A percentile compares a stretch with the other conserved stretches of the same genome.
These are phyloP conservation scores for Myrica gale DNA, from an alignment of 306 rosid species.

Conservation along the genomic window DNA sequence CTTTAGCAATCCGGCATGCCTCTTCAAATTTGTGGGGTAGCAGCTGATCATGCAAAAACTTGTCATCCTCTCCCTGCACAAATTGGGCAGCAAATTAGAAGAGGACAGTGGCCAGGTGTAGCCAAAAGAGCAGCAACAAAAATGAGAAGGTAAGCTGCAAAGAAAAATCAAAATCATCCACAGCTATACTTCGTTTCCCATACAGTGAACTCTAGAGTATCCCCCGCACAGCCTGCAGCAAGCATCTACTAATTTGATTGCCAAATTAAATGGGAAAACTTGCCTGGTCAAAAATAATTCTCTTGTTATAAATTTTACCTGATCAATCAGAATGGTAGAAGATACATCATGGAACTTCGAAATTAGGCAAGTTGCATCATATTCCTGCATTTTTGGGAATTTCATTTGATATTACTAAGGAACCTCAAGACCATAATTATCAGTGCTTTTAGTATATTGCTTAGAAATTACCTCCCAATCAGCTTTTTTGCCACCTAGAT, in stretches of 20 bases:
- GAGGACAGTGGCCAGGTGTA: background rate
- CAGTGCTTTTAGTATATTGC: slow-evolving; percentile 13
- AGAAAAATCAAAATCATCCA: background rate
- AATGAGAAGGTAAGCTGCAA: background rate
- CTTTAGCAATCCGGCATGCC: slow-evolving; percentile 69
- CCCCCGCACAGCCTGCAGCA: background rate
- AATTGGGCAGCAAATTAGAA: slow-evolving; percentile 5
- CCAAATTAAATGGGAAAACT: background rate
- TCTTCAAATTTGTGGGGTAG: slow-evolving; percentile 75
- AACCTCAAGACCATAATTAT: background rate
- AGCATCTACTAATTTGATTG: background rate
- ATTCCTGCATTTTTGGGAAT: slow-evolving; percentile 61
- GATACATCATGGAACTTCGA: slow-evolving; percentile 50
- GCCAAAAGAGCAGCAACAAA: background rate
- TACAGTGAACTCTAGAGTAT: background rate
- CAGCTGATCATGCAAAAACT: slow-evolving; percentile 68
- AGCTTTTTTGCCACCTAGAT: slow-evolving; percentile 69
- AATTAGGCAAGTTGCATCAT: slow-evolving; percentile 73
- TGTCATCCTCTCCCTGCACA: slow-evolving; percentile 81
- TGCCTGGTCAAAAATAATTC: background rate
- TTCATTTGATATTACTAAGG: slow-evolving; percentile 14
- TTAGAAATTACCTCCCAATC: slow-evolving; percentile 76
- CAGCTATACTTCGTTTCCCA: background rate
- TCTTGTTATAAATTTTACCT: slow-evolving; percentile 44
- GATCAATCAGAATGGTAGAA: slow-evolving; percentile 82